phyloP scores from a whole-genome alignment of 805 yeast genomes.

The Starmera caribaea region DNA sequence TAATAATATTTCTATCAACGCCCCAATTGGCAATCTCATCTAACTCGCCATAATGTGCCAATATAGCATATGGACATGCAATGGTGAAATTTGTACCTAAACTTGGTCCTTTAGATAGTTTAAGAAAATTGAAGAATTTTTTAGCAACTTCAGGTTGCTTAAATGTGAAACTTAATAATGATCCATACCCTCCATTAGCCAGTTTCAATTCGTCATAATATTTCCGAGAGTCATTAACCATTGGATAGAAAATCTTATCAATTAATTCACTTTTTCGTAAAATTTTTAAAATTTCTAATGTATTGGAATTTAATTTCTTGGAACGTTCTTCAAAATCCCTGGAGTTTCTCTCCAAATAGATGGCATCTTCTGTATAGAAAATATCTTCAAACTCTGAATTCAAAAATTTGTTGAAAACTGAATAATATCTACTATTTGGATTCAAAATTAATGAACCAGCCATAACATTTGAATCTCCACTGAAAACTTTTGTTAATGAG shows the following conservation, averaged over 20 bases:
- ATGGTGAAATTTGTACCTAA: slow-evolving; percentile 84
- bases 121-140: slow-evolving; percentile 61
- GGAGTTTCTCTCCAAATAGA: slow-evolving; percentile 84
- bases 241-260: slow-evolving; percentile 65
- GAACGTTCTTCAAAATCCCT: slow-evolving; percentile 73
- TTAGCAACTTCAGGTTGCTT: slow-evolving; percentile 53
- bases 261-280: slow-evolving; percentile 41
- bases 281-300: slow-evolving; percentile 44
- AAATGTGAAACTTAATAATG: slow-evolving; percentile 69
- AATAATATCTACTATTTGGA: slow-evolving; percentile 45
- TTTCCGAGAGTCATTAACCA: slow-evolving; percentile 35
- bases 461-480: slow-evolving; percentile 94
- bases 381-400: slow-evolving; percentile 55
- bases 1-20: slow-evolving; percentile 64
- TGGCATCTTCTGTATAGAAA: slow-evolving; percentile 92
- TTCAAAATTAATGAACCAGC: slow-evolving; percentile 84
- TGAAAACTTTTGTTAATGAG: slow-evolving; percentile 84
- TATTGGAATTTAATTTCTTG: slow-evolving; percentile 39
- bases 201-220: slow-evolving; percentile 67
- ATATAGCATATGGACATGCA: slow-evolving; percentile 81
- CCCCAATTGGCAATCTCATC: slow-evolving; percentile 79
- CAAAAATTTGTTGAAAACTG: slow-evolving; percentile 38
- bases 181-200: slow-evolving; percentile 81
- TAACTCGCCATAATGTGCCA: slow-evolving; percentile 77
- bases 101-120: slow-evolving; percentile 80